Evolutionary conservation across 176 grass and related monocot genomes (phyloP).

Genomic region (Aegilops umbellulata): DNA sequence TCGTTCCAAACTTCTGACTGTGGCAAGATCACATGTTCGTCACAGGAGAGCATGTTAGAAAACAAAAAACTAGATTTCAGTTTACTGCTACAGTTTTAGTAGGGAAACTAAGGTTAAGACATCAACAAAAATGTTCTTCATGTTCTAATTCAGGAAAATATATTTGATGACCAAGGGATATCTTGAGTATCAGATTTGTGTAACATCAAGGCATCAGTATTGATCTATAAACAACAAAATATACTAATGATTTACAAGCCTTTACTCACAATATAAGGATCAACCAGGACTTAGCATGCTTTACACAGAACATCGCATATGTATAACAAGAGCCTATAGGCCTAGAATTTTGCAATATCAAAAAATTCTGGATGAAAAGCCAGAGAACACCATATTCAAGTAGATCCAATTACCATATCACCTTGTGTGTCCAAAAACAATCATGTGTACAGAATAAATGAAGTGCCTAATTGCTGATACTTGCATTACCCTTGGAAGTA

Average conservation of each 20-base stretch:
- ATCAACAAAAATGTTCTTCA: neutral
- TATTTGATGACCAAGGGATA: neutral
- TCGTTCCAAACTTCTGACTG: constrained; percentile 20
- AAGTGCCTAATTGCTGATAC: too few relatives aligned
- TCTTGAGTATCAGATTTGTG: neutral
- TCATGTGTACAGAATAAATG: too few relatives aligned
- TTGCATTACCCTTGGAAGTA: neutral
- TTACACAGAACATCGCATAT: too few relatives aligned
- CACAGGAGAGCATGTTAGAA: neutral
- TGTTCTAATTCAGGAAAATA: neutral
- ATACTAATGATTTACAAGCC: neutral
- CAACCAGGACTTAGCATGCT: too few relatives aligned
- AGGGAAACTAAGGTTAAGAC: neutral
- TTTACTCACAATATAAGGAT: too few relatives aligned
- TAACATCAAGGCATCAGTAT: constrained; percentile 8
- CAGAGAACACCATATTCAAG: too few relatives aligned
- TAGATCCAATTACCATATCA: too few relatives aligned
- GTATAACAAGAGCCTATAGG: too few relatives aligned
- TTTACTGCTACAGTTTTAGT: neutral
- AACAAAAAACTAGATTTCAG: constrained; percentile 3
- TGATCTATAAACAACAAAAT: neutral
- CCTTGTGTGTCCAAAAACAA: too few relatives aligned
- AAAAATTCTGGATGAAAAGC: too few relatives aligned
- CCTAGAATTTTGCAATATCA: too few relatives aligned
- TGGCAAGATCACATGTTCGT: neutral